These are phyloP conservation scores for Phoenix dactylifera DNA, from an alignment of 176 grass and related monocot genomes.

Conservation along the genomic window DNA sequence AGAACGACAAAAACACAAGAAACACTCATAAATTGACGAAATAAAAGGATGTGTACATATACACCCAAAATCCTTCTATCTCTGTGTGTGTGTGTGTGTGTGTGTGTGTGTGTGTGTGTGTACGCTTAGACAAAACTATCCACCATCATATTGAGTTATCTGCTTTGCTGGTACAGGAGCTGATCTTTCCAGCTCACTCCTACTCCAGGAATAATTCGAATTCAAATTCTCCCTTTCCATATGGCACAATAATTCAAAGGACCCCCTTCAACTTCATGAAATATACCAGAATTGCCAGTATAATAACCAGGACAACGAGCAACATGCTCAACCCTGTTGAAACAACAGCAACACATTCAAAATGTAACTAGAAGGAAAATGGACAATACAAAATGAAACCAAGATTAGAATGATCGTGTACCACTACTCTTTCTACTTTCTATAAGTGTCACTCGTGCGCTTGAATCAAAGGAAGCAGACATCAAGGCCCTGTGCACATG, in stretches of 20 bases:
- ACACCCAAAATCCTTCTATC: too few species aligned
- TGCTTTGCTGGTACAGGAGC: too few species aligned
- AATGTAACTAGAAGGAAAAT: conserved; percentile 5
- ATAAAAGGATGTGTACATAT: too few species aligned
- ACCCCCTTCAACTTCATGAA: conserved; percentile 48
- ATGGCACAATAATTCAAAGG: conserved; percentile 20
- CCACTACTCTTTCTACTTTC: conserved; percentile 39
- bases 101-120: too few species aligned
- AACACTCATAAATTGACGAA: too few species aligned
- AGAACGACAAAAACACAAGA: too few species aligned
- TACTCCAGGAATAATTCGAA: too few species aligned
- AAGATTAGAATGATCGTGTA: conserved; percentile 14
- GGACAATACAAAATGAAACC: conserved; percentile 8
- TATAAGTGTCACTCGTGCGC: conserved; percentile 66
- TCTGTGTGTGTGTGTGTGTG: too few species aligned
- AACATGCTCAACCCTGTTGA: conserved; percentile 46
- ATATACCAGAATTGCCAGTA: conserved; percentile 65
- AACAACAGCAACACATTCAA: conserved; percentile 25
- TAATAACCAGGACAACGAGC: conserved; percentile 49
- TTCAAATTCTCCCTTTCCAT: conserved; percentile 7
- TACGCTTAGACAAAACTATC: too few species aligned
- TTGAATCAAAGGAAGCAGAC: conserved; percentile 86
- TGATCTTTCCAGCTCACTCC: too few species aligned
- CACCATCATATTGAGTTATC: too few species aligned
- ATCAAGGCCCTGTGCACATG: conserved; percentile 48